A percentile compares a stretch with the other conserved stretches of the same genome.
Conservation (phyloP, 1,139 yeast species). For the Hansenula lynferdii region DNA sequence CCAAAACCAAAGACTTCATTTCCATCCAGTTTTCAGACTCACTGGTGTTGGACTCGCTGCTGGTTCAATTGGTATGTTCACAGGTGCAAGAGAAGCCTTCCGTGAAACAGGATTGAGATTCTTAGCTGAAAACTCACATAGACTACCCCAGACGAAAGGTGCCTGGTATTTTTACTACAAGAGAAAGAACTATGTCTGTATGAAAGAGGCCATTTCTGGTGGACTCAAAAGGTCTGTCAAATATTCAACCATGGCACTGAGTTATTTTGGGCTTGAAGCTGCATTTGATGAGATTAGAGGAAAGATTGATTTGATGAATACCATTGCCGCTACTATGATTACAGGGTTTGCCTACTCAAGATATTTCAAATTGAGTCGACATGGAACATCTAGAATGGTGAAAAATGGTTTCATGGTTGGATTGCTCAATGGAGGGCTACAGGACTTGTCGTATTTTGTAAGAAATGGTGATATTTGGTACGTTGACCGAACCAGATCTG, state of each 20-base stretch:
- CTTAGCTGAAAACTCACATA: conserved; percentile 77
- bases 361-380: conserved; percentile 36
- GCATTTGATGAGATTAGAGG: conserved; percentile 51
- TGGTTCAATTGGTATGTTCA: conserved; percentile 51
- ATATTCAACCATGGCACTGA: conserved; percentile 41
- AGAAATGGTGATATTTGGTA: conserved; percentile 70
- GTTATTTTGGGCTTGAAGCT: conserved; percentile 61
- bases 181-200: conserved; percentile 73
- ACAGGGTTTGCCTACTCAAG: conserved; percentile 51
- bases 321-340: conserved; percentile 49
- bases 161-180: conserved; percentile 92
- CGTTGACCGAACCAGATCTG: conserved; percentile 21
- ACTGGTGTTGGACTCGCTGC: conserved; percentile 33
- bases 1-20: conserved; percentile 30
- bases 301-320: conserved; percentile 55
- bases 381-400: conserved; percentile 45
- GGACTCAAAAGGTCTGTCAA: conserved; percentile 43
- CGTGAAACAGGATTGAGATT: conserved; percentile 54
- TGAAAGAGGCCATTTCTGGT: conserved; percentile 44
- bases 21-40: conserved; percentile 35
- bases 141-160: conserved; percentile 72
- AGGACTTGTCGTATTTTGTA: conserved; percentile 53
- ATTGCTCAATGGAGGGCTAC: conserved; percentile 52
- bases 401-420: conserved; percentile 57
- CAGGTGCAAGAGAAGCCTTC: conserved; percentile 41